Evolutionary conservation across 805 yeast genomes (phyloP), one percentile per base, ranked within the genome.

Genomic region (Blastobotrys terrestris): DNA sequence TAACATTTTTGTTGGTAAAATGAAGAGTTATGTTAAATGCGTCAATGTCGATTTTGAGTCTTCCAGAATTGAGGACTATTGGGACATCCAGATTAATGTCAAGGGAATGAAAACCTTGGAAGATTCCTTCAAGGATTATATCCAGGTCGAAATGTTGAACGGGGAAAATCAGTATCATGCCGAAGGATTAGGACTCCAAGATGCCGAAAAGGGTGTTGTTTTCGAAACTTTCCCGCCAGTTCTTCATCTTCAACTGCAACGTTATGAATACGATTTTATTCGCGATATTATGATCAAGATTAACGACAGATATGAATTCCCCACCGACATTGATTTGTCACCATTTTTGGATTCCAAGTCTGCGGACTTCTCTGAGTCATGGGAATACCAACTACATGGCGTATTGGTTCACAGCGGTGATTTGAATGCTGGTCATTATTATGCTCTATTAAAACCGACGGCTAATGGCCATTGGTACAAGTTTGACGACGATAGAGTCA

Each of bases 131-230:
- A 78, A 81, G 49, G 87, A 90, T 66, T 94, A 94, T 66, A 81
- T 91, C 51, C 95, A 89, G 59, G 83, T 84, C 31, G 99, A 94
- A 70, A 76, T 87, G 67, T 75, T 94, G 66, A 85, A 86, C 53
- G 99, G 98, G 31, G 99, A 94, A 64, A 94, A 94, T 67, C 94
- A 90, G 70, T 94, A 94, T 64, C 92, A 85, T 55, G 97, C 99
- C 0, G 90, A 87, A 35, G 91, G 83, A 39, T 79, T 69, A 67
- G 98, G 98, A 0, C 77, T 89, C 46, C 99, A 94, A 71, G 97
- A 90, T 69, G 98, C 99, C 8, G 85, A 85, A 63, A 94, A 94
- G 68, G 99, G 99, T 61, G 98, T 94, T 7, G 87, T 87, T 0
- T 94, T 94, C 66, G 85, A 86, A 65, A 78, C 81, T 8, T 86